A percentile compares a stretch with the other conserved stretches of the same genome.
These are phyloP conservation scores for Heracleum sosnowskyi DNA, from an alignment of 129 eudicot species.

Conservation along the genomic window DNA sequence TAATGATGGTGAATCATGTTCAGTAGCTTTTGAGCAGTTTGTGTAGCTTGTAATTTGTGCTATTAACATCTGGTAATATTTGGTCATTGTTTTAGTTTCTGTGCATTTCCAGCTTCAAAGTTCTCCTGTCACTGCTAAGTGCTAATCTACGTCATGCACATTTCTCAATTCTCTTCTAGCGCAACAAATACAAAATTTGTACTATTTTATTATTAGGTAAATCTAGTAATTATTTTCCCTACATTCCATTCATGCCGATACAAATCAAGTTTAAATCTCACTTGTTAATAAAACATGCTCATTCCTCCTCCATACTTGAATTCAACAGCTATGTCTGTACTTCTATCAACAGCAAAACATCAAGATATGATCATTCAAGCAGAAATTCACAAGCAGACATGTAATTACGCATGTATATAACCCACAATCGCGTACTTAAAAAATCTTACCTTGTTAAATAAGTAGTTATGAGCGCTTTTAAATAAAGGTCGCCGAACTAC, in stretches of 20 bases:
- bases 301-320: too few species aligned
- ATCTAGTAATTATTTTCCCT: neutral
- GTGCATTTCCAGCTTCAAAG: neutral
- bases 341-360: neutral
- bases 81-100: neutral
- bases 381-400: neutral
- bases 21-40: neutral
- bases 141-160: neutral
- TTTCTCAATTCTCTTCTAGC: neutral
- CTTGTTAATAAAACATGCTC: neutral
- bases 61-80: neutral
- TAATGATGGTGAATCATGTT: neutral
- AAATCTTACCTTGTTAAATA: neutral
- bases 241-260: neutral
- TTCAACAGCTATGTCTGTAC: neutral
- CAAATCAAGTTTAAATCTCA: too few species aligned
- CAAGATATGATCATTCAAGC: neutral
- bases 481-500: neutral
- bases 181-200: neutral
- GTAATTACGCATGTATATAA: neutral
- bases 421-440: neutral
- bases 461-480: neutral
- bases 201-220: neutral
- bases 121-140: neutral
- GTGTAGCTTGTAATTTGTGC: neutral